Evolutionary conservation across 2,329 filamentous ascomycete genomes (phyloP), one percentile per base, ranked within the genome.

Genomic region (Diaporthe destruens): DNA sequence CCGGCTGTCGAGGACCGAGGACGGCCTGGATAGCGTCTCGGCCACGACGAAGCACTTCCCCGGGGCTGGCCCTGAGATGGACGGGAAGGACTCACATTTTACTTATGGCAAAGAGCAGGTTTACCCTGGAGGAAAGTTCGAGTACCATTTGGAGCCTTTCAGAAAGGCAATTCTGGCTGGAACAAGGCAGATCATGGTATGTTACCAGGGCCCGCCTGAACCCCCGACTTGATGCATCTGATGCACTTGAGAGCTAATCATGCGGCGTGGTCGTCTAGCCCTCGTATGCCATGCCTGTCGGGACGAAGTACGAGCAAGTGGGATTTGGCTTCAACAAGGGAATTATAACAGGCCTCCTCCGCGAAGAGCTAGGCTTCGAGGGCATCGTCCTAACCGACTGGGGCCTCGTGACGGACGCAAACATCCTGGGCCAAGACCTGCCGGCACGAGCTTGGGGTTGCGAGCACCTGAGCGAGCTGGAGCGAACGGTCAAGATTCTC

Each of bases 11-110:
- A 53, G 54, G 44, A 42, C 55, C 3, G 66, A 49, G 5, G 78
- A 87, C n/a, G 85, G 86, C 0, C 75, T 78, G 0, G 74, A 82
- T 36, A 85, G 84, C 2, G 83, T 88, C 4, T 83, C 82, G 1
- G 85, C 86, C 0, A 83, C 87, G 1, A 87, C 86, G 0, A 88
- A 88, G 77, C 86, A 89, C 74, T 88, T 89, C 75, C 86, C 87
- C 0, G 87, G 87, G 6, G 85, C 82, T 9, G 87, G 87, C 0
- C 82, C 86, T 0, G 81, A 85, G 75, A 79, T 86, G 71, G 79
- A 85, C 59, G 87, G 87, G 25, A 85, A 88, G 59, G 87, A 88
- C 75, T 83, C 85, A 20, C 87, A 88, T 70, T 88, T 88, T 73
- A 77, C 78, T 0, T 87, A 87, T 71, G 87, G 87, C 42, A 86